Percentiles rank a stretch among this genome's conserved stretches.
Conservation (phyloP, 345 rosid genomes). For the Murraya paniculata region DNA sequence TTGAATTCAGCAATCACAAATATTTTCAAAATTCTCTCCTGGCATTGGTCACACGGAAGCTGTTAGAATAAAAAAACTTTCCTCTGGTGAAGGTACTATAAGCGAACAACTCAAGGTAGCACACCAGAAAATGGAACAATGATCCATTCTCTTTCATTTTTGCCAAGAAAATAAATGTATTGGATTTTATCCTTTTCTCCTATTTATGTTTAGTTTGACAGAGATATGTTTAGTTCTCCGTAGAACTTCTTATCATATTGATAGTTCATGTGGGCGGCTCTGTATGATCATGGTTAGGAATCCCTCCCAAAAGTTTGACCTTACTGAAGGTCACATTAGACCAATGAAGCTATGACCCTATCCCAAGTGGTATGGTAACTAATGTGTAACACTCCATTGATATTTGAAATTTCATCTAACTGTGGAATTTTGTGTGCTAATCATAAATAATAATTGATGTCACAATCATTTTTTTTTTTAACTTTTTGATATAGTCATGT, state of each 20-base stretch:
- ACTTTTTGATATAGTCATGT: conserved; percentile 26
- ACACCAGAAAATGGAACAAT: not conserved
- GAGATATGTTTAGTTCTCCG: not conserved
- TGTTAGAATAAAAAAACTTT: not conserved
- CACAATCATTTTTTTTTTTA: not conserved
- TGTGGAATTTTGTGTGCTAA: not conserved
- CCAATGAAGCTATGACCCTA: no score
- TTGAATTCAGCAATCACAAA: not conserved
- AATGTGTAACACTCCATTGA: not conserved
- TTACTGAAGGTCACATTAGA: not conserved
- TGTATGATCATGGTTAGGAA: not conserved
- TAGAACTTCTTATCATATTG: not conserved
- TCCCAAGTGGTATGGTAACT: not conserved
- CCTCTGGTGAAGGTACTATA: not conserved
- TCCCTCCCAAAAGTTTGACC: no score
- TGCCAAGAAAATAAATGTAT: not conserved
- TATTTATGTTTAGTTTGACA: not conserved
- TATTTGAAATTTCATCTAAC: not conserved
- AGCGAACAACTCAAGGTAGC: not conserved
- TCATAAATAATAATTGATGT: not conserved
- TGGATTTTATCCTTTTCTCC: not conserved
- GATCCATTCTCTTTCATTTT: not conserved
- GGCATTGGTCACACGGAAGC: not conserved
- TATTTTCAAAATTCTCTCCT: not conserved
- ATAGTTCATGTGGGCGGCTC: not conserved